Evolutionary conservation across 106 monocot genomes (phyloP).

Genomic region (Dioscorea alata): DNA sequence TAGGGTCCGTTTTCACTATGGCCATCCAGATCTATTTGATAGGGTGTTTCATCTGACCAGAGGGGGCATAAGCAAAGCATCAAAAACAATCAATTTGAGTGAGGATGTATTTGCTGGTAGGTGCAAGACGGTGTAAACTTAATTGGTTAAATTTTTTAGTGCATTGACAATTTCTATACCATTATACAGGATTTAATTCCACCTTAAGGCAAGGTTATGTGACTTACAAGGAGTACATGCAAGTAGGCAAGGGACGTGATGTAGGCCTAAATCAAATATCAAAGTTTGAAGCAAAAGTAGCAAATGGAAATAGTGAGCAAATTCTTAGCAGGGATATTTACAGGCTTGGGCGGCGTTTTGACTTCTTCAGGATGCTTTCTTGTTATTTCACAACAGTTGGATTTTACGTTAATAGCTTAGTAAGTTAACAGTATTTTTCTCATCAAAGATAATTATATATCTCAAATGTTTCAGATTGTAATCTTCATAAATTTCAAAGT

Average conservation of each 20-base stretch:
- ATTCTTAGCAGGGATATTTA: conserved; percentile 68
- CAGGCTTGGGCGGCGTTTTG: conserved; percentile 59
- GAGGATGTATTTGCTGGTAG: conserved; percentile 88
- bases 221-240: conserved; percentile 71
- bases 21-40: conserved; percentile 86
- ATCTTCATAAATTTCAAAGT: no score
- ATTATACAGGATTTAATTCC: conserved; percentile 62
- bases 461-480: no score
- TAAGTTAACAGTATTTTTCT: conserved; percentile 5
- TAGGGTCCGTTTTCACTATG: conserved; percentile 92
- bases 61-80: conserved; percentile 91
- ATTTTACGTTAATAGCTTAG: conserved; percentile 73
- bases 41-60: conserved; percentile 77
- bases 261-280: conserved; percentile 87
- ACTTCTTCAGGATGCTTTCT: conserved; percentile 80
- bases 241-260: conserved; percentile 85
- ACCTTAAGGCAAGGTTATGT: conserved; percentile 52
- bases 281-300: conserved; percentile 79
- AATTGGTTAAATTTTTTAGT: background rate
- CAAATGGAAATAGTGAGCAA: conserved; percentile 82
- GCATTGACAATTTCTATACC: background rate
- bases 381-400: conserved; percentile 78
- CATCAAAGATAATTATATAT: no score
- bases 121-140: background rate
- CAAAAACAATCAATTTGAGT: conserved; percentile 80